Evolutionary conservation across 2,329 filamentous ascomycete genomes (phyloP).

Genomic region (Zopfia rhizophila): DNA sequence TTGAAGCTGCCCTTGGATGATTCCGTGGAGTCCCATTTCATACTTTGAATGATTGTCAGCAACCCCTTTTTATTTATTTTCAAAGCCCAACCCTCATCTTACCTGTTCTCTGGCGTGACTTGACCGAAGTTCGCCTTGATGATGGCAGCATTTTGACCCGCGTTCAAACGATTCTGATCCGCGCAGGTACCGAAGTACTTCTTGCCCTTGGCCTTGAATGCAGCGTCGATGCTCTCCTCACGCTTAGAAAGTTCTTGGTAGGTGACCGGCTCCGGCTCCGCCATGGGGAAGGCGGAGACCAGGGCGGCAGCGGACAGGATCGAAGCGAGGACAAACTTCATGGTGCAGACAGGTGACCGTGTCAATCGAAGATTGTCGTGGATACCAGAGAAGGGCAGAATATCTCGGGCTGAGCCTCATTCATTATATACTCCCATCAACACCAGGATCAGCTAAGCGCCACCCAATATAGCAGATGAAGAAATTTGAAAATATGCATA

Average conservation of each 20-base stretch:
- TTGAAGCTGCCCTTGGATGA: constrained; percentile 54
- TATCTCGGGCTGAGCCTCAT: background rate
- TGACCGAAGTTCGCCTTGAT: constrained; percentile 72
- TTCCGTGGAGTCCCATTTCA: constrained; percentile 74
- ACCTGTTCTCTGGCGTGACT: constrained; percentile 72
- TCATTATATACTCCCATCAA: constrained; percentile 14
- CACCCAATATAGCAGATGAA: constrained; percentile 6
- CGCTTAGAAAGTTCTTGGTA: constrained; percentile 32
- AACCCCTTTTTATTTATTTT: constrained; percentile 3
- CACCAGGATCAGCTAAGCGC: background rate
- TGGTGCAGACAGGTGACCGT: constrained; percentile 19
- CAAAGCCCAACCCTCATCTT: background rate
- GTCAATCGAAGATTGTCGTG: constrained; percentile 8
- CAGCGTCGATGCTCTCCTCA: constrained; percentile 63
- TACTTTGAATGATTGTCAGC: constrained; percentile 50
- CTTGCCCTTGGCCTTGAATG: constrained; percentile 72
- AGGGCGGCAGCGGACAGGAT: constrained; percentile 42
- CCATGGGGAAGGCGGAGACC: constrained; percentile 39
- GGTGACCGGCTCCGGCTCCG: constrained; percentile 39
- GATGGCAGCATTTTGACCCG: constrained; percentile 64
- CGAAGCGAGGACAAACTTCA: constrained; percentile 45
- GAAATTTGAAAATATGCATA: constrained; percentile 4
- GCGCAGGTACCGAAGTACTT: constrained; percentile 71
- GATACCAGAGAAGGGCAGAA: constrained; percentile 2
- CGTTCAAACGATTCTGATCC: constrained; percentile 65